Conservation (phyloP, 2,329 filamentous ascomycete genomes). For the Zymoseptoria crescenta region DNA sequence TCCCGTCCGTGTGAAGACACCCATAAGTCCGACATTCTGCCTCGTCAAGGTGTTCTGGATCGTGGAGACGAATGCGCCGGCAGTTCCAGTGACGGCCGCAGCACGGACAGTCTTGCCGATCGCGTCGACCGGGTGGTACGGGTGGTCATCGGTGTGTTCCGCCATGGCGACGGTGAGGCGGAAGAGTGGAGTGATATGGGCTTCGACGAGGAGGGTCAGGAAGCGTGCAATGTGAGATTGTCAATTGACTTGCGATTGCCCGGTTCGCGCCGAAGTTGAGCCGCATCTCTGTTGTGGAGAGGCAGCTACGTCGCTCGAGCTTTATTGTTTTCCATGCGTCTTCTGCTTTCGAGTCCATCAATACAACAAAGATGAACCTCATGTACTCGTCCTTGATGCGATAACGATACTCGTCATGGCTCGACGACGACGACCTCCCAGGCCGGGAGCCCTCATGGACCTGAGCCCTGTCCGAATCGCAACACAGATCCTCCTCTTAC, state of each 20-base stretch:
- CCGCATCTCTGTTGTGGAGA: background rate
- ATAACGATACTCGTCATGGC: constrained; percentile 33
- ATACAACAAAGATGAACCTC: background rate
- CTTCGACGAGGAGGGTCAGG: background rate
- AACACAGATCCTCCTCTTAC: constrained; percentile 57
- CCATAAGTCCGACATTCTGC: constrained; percentile 71
- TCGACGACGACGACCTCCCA: constrained; percentile 53
- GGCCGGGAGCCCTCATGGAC: constrained; percentile 58
- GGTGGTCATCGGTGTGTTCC: constrained; percentile 26
- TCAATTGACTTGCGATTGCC: background rate
- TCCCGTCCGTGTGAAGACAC: constrained; percentile 72
- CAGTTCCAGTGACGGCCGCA: constrained; percentile 55
- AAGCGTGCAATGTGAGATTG: background rate
- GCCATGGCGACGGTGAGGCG: constrained; percentile 38
- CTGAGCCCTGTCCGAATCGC: constrained; percentile 60
- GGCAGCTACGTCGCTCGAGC: background rate
- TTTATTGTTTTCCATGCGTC: background rate
- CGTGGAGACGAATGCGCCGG: constrained; percentile 65
- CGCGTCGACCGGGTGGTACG: constrained; percentile 68
- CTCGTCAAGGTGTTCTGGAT: constrained; percentile 81
- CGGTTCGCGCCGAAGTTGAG: background rate
- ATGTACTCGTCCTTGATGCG: background rate
- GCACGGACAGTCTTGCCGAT: constrained; percentile 59
- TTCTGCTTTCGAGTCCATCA: background rate
- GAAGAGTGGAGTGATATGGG: background rate